Evolutionary conservation across 2,329 filamentous ascomycete species (phyloP).

Genomic region (Eurotiales sp.): DNA sequence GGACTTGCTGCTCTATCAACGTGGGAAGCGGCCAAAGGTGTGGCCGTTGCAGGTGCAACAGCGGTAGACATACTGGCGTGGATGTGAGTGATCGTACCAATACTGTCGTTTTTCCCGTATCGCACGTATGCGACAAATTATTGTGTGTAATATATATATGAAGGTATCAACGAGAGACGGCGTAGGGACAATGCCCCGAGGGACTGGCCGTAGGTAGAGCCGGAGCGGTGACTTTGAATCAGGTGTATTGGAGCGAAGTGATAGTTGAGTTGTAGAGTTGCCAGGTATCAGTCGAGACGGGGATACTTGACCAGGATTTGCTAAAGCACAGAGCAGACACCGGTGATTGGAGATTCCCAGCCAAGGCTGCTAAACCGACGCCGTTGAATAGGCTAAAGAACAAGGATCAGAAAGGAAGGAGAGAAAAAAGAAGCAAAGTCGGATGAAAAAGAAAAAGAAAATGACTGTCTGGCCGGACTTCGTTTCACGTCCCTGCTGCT

Average conservation of each 20-base stretch:
- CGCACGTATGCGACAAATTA: not conserved
- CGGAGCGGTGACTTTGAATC: not conserved
- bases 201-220: conserved; percentile 9
- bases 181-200: conserved; percentile 11
- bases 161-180: conserved; percentile 1
- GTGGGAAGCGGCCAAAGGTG: conserved; percentile 43
- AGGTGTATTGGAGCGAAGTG: not conserved
- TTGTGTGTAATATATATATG: not conserved
- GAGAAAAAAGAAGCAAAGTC: no score
- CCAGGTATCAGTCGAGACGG: not conserved
- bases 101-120: not conserved
- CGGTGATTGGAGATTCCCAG: no score
- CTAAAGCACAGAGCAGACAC: not conserved
- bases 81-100: not conserved
- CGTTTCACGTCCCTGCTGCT: no score
- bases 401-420: no score
- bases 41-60: conserved; percentile 43
- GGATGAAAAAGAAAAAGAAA: no score
- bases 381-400: no score
- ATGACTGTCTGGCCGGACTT: no score
- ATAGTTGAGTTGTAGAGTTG: not conserved
- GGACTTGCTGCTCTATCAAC: conserved; percentile 43
- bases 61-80: conserved; percentile 44
- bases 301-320: not conserved
- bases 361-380: no score